phyloP scores from a whole-genome alignment of 2,329 filamentous ascomycete species.

The Fusarium devonianum region DNA sequence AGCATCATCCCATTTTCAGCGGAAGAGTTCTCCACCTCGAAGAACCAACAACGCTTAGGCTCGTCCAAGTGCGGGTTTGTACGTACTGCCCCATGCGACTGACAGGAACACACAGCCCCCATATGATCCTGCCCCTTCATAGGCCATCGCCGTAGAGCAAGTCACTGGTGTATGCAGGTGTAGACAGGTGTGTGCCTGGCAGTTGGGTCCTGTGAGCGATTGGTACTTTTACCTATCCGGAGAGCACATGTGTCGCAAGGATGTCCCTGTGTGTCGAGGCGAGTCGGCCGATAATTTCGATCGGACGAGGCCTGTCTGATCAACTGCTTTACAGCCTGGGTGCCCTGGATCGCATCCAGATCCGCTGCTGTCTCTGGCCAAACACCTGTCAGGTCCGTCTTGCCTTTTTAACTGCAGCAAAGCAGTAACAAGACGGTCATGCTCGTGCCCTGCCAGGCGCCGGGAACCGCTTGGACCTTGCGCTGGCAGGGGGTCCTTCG shows the following conservation, averaged over 20 bases:
- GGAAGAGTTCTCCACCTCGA: slow-evolving; percentile 23
- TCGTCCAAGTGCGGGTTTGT: slow-evolving; percentile 12
- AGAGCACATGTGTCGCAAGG: slow-evolving; percentile 7
- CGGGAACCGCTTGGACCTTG: slow-evolving; percentile 8
- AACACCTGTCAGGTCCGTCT: background rate
- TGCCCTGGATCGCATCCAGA: slow-evolving; percentile 4
- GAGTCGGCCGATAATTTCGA: slow-evolving; percentile 4
- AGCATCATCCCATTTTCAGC: slow-evolving; percentile 26
- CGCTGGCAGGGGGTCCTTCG: slow-evolving; percentile 4
- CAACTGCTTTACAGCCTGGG: background rate
- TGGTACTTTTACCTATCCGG: background rate
- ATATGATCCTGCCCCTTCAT: slow-evolving; percentile 7
- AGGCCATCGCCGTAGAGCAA: too few species aligned
- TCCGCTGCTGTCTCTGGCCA: slow-evolving; percentile 2
- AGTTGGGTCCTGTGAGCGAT: slow-evolving; percentile 2
- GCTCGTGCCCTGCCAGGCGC: background rate
- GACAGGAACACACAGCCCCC: slow-evolving; percentile 27
- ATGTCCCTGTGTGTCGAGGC: slow-evolving; percentile 1
- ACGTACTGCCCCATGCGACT: slow-evolving; percentile 4
- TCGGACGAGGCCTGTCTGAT: slow-evolving; percentile 1
- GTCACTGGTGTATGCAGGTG: background rate
- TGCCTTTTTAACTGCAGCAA: background rate
- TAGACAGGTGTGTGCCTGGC: slow-evolving; percentile 1
- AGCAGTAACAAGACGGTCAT: background rate
- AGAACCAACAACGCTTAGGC: slow-evolving; percentile 30